Percentiles rank a stretch among this genome's conserved stretches.
Conservation (phyloP, 257 asterid species). For the Capsicum rhomboideum region DNA sequence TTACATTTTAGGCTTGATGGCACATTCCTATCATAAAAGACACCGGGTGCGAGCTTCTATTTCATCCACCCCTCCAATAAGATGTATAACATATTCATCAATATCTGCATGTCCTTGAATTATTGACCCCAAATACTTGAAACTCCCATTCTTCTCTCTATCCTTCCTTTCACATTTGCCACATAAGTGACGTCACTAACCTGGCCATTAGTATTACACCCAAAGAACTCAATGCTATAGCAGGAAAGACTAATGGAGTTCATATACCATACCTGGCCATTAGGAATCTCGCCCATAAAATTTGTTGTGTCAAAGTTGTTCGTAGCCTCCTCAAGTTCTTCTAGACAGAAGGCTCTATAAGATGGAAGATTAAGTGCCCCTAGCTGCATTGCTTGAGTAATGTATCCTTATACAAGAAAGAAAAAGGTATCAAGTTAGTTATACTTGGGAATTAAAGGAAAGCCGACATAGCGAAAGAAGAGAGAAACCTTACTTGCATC, state of each 20-base stretch:
- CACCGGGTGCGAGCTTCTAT: background rate
- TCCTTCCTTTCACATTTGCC: background rate
- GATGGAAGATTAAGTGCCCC: conserved; percentile 70
- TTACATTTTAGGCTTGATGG: background rate
- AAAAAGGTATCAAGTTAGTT: background rate
- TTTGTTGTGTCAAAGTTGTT: conserved; percentile 54
- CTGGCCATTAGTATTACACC: background rate
- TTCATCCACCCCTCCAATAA: background rate
- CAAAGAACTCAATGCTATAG: background rate
- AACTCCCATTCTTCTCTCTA: background rate
- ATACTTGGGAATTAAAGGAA: background rate
- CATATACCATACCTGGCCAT: conserved; percentile 49
- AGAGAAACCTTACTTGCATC: conserved; percentile 65
- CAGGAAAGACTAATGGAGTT: background rate
- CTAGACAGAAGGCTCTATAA: conserved; percentile 58
- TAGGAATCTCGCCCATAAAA: conserved; percentile 58
- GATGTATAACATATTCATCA: background rate
- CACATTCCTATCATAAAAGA: background rate
- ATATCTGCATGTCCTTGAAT: background rate
- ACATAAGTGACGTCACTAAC: background rate
- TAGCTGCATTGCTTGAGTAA: conserved; percentile 70
- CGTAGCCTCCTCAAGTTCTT: conserved; percentile 77
- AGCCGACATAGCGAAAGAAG: too few relatives aligned
- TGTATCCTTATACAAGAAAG: conserved; percentile 38
- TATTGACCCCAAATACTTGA: background rate